phyloP scores from a whole-genome alignment of 495 filamentous ascomycete genomes.

The Aspergillus indologenus region DNA sequence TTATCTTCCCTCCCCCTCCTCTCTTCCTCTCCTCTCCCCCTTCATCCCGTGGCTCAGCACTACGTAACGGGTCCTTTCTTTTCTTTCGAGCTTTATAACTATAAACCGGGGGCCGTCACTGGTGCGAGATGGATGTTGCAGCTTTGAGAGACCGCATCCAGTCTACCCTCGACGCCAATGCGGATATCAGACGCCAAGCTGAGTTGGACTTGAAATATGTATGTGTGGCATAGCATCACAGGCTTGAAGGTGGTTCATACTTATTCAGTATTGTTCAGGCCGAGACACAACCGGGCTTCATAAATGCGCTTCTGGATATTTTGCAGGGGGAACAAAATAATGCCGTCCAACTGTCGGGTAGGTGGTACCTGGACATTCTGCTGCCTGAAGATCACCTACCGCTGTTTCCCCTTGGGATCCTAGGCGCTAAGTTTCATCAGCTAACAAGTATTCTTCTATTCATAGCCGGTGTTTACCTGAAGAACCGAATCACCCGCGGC shows the following conservation, averaged over 20 bases:
- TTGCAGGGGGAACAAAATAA: constrained; percentile 81
- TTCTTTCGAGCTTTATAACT: constrained; percentile 30
- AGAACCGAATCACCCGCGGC: constrained; percentile 89
- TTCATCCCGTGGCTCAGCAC: constrained; percentile 19
- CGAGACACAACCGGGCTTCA: constrained; percentile 85
- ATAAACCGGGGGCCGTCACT: constrained; percentile 35
- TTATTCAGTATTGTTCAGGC: constrained; percentile 55
- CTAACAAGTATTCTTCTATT: constrained; percentile 19
- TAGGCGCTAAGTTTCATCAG: neutral
- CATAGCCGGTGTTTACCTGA: constrained; percentile 92
- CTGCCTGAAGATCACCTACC: constrained; percentile 5
- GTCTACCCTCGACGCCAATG: constrained; percentile 81
- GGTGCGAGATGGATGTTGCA: constrained; percentile 75
- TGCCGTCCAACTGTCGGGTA: constrained; percentile 84
- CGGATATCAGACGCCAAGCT: constrained; percentile 77
- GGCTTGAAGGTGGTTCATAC: constrained; percentile 12
- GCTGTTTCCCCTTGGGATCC: neutral
- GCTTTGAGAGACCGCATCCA: constrained; percentile 83
- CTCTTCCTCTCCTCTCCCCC: constrained; percentile 7
- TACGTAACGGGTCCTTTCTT: constrained; percentile 24
- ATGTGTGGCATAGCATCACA: constrained; percentile 36
- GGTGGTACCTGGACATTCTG: constrained; percentile 19
- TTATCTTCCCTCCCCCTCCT: constrained; percentile 11
- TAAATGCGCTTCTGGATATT: constrained; percentile 86
- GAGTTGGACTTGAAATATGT: constrained; percentile 95